Evolutionary conservation across 768 basidiomycete species (phyloP).

Genomic region (Termitomyces sp.): DNA sequence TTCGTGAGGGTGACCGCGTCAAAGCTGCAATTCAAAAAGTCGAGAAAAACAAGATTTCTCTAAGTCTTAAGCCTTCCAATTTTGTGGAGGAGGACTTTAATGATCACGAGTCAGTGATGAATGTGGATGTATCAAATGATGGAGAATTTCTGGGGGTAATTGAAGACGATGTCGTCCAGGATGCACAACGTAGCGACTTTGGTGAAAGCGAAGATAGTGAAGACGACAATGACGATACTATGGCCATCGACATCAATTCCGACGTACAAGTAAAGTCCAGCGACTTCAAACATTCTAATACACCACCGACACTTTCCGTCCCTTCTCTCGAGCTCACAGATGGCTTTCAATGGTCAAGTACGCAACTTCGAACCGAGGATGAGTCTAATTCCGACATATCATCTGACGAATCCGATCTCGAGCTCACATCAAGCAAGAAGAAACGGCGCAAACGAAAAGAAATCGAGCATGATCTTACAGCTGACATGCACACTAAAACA

Average conservation of each 20-base stretch:
- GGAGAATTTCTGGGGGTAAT: not conserved
- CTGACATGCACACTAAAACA: conserved; percentile 76
- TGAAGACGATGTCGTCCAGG: conserved; percentile 20
- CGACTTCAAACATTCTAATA: conserved; percentile 3
- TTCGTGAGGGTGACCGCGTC: conserved; percentile 84
- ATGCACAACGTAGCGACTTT: conserved; percentile 16
- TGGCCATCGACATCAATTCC: conserved; percentile 40
- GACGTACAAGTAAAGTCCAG: conserved; percentile 18
- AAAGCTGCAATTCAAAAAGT: conserved; percentile 71
- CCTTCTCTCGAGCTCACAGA: conserved; percentile 45
- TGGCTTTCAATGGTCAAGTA: conserved; percentile 71
- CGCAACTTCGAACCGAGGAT: conserved; percentile 27
- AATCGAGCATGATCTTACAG: conserved; percentile 77
- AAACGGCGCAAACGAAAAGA: conserved; percentile 65
- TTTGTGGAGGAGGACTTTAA: conserved; percentile 65
- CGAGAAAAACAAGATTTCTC: conserved; percentile 72
- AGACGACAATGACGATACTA: conserved; percentile 28
- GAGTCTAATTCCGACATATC: conserved; percentile 35
- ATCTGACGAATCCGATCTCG: conserved; percentile 45
- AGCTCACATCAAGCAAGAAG: conserved; percentile 46
- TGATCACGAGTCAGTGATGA: conserved; percentile 25
- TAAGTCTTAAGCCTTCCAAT: conserved; percentile 88
- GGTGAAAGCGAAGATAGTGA: conserved; percentile 14
- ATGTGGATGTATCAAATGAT: conserved; percentile 14
- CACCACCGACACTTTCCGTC: conserved; percentile 10